Percentiles rank a stretch among this genome's conserved stretches.
Conservation (phyloP, 176 grass and related monocot genomes). For the Cenchrus purpureus region DNA sequence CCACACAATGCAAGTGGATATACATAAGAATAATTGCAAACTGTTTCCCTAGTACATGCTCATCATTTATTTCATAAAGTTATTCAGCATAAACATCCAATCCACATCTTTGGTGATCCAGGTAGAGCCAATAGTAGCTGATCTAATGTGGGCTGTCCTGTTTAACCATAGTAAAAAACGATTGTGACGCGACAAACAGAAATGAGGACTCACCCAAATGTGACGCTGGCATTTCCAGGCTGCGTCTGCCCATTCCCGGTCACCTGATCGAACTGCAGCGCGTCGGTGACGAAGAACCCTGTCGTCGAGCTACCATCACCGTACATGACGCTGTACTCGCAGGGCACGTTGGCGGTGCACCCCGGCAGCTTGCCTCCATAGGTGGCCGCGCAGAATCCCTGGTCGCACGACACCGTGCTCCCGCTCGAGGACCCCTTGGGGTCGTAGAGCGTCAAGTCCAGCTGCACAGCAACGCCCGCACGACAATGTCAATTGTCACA, state of each 20-base stretch:
- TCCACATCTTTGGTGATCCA: neutral
- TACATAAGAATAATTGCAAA: neutral
- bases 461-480: constrained; percentile 30
- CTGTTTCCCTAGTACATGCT: neutral
- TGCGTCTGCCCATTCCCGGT: constrained; percentile 68
- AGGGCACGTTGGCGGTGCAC: constrained; percentile 54
- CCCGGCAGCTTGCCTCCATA: constrained; percentile 60
- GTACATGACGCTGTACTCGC: constrained; percentile 79
- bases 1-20: neutral
- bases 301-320: constrained; percentile 88
- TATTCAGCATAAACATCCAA: neutral
- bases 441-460: constrained; percentile 90
- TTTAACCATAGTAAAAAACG: neutral
- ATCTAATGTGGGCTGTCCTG: neutral
- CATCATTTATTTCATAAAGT: neutral
- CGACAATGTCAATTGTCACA: neutral
- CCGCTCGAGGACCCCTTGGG: constrained; percentile 66
- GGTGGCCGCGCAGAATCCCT: constrained; percentile 65
- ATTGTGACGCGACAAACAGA: neutral
- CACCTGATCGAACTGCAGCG: constrained; percentile 75
- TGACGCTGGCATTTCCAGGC: constrained; percentile 58
- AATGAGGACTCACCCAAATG: constrained; percentile 68
- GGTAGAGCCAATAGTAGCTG: neutral
- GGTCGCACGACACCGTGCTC: constrained; percentile 51
- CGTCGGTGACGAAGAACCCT: constrained; percentile 71